Conservation (phyloP, 177 flowering plant species). For the Telopea speciosissima region DNA sequence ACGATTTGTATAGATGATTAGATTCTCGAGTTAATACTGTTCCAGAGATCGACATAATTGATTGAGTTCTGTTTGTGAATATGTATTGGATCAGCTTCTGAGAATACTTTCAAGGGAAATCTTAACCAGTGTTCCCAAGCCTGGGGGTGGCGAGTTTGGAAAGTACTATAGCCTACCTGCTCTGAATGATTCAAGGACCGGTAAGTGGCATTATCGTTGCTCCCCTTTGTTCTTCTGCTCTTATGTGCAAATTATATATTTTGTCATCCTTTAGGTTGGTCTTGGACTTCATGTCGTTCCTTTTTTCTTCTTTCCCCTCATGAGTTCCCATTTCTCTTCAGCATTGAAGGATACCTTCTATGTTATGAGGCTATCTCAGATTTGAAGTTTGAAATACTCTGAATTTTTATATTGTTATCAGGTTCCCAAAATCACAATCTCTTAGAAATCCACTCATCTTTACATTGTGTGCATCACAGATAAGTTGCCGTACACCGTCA, state of each 20-base stretch:
- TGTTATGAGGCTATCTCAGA: neutral
- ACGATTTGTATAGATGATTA: neutral
- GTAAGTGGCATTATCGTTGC: slow-evolving; percentile 22
- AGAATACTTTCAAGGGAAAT: slow-evolving; percentile 70
- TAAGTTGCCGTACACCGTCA: slow-evolving; percentile 67
- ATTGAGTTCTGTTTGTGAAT: slow-evolving; percentile 5
- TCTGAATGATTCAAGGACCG: slow-evolving; percentile 72
- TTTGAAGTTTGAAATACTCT: neutral
- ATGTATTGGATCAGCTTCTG: slow-evolving; percentile 55
- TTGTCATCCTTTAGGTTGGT: neutral
- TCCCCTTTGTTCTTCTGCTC: too few species aligned
- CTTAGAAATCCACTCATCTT: neutral
- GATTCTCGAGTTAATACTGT: neutral
- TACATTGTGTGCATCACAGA: slow-evolving; percentile 28
- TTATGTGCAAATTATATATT: neutral
- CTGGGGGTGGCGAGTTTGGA: slow-evolving; percentile 91
- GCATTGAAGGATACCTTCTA: neutral
- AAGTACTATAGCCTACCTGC: slow-evolving; percentile 70
- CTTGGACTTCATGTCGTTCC: neutral
- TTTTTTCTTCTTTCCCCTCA: neutral
- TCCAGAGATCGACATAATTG: neutral
- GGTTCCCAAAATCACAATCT: neutral
- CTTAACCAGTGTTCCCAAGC: slow-evolving; percentile 78
- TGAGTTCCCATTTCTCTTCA: neutral
- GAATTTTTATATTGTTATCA: neutral